phyloP scores from a whole-genome alignment of 805 yeast genomes.

The Starmerella geochares region DNA sequence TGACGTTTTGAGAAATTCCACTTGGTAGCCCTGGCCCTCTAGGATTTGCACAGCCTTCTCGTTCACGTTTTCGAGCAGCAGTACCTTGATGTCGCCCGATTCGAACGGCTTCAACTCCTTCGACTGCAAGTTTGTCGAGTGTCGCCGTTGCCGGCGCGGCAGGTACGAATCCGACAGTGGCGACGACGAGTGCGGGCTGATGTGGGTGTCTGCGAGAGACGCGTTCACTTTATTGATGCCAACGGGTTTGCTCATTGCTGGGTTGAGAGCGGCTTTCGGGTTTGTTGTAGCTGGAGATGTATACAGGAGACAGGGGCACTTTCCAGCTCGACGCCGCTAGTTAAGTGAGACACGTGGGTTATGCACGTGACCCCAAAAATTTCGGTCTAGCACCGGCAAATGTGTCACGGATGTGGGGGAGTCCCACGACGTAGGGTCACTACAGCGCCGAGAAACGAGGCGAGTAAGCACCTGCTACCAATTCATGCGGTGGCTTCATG shows the following conservation, averaged over 20 bases:
- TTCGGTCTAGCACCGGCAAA: neutral
- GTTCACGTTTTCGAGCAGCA: conserved; percentile 86
- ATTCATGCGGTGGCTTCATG: neutral
- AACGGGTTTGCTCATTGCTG: conserved; percentile 29
- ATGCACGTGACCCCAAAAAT: conserved; percentile 4
- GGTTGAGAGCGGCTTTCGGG: neutral
- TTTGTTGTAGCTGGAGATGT: too few species aligned
- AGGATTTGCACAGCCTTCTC: conserved; percentile 82
- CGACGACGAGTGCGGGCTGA: conserved; percentile 17
- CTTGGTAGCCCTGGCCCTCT: conserved; percentile 88
- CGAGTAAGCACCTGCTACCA: neutral
- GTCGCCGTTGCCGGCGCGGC: conserved; percentile 23
- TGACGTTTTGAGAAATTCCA: conserved; percentile 83
- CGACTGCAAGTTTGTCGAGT: conserved; percentile 27
- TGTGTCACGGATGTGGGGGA: conserved; percentile 1
- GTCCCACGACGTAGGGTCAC: neutral
- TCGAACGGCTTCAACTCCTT: conserved; percentile 87
- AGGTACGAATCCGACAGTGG: conserved; percentile 17
- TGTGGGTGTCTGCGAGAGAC: conserved; percentile 7
- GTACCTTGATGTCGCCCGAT: conserved; percentile 87
- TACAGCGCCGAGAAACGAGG: neutral
- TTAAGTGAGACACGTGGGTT: conserved; percentile 1
- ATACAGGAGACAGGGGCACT: neutral
- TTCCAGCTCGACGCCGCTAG: neutral
- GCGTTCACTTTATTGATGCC: conserved; percentile 24